Conservation (phyloP, 2,329 filamentous ascomycete species). For the Aspergillus brasiliensis region DNA sequence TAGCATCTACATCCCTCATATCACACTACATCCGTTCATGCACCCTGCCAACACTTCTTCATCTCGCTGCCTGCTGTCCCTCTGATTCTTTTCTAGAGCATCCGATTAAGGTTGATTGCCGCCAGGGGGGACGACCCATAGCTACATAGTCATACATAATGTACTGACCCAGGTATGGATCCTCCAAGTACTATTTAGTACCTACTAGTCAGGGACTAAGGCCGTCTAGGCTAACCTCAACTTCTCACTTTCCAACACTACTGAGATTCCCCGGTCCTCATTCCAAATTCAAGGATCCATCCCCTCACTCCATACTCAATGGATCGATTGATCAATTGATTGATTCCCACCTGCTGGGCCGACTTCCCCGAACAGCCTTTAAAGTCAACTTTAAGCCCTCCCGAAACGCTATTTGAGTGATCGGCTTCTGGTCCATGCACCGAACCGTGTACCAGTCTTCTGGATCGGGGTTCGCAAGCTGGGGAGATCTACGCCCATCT, state of each 20-base stretch:
- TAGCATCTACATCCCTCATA: not conserved
- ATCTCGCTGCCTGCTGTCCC: not conserved
- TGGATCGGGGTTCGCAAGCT: not conserved
- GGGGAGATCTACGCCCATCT: not conserved
- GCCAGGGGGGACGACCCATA: not conserved
- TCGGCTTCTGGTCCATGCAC: conserved; percentile 10
- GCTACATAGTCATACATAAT: not conserved
- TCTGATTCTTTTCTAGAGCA: not conserved
- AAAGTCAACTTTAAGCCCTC: conserved; percentile 7
- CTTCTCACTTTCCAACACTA: not conserved
- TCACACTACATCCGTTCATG: not conserved
- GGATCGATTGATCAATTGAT: not conserved
- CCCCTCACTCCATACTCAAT: not conserved
- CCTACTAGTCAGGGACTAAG: not conserved
- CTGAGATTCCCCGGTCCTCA: not conserved
- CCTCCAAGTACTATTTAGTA: not conserved
- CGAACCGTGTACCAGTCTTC: not conserved
- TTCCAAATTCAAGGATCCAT: conserved; percentile 2
- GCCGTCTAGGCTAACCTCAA: not conserved
- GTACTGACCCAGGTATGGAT: not conserved
- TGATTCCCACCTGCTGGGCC: not conserved
- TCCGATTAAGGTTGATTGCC: conserved; percentile 4
- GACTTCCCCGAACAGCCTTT: conserved; percentile 2
- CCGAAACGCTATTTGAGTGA: conserved; percentile 10
- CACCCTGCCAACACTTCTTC: not conserved